Base-by-base conservation (phyloP, 164 flowering plant species). In the Tetracentron sinense region DNA sequence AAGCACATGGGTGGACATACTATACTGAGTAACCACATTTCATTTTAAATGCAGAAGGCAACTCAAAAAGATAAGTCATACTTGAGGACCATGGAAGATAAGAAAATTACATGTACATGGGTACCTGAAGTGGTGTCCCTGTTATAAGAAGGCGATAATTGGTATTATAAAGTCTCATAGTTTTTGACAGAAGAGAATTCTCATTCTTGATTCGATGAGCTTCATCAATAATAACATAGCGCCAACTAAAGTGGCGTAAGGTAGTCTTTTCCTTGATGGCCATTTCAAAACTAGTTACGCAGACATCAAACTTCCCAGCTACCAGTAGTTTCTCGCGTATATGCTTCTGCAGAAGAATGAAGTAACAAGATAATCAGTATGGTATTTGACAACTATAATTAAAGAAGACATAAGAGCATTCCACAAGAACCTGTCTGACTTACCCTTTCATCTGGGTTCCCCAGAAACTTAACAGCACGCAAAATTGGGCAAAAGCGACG, bases 281-380 rank as follows among this genome's bases (percentile, higher is more conserved):
- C 99, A 95, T 95, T 71, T 95, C 99, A 79, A 90, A 95, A 71
- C 99, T 95, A 31, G 98, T 95, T 26, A 95, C 99, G 78, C 98
- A 92, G 6, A 95, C 89, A 78, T 95, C 99, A 79, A 95, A 95
- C 67, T 90, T 87, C 38, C 99, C 99, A 65, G 98, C 97, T 68
- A 85, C 93, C 56, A 95, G 72, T 57, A 90, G 73, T 11, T 87
- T 72, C 46, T 95, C 99, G 23, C 96, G 88, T 56, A 95, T 95
- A 66, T 88, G 83, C 65, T 56, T 85, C 99, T 95, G 95, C 70
- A 82, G n/a, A 57, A 70, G 58, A 6, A 62, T 16, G 44, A 69
- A 65, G n/a, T 20, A 14, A 31, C 19, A 42, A 11, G n/a, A 46
- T 38, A 38, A 22, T 2, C 42, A 46, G 1, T 42, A 7, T 28